Evolutionary conservation across 2,329 filamentous ascomycete genomes (phyloP).

Genomic region (Trichoderma koningiopsis): DNA sequence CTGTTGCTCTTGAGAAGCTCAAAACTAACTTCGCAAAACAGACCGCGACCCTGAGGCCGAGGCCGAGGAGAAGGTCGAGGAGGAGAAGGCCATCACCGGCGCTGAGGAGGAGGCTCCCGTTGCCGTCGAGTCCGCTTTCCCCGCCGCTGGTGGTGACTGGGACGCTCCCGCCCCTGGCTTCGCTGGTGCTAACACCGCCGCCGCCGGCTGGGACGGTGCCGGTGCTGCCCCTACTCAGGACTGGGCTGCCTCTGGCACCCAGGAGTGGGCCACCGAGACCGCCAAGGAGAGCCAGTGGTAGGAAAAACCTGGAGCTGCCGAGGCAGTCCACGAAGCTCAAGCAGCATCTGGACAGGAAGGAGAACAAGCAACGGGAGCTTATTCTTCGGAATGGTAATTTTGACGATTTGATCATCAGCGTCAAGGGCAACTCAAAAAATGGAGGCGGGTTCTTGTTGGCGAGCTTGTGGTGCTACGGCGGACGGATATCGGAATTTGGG

Average conservation of each 20-base stretch:
- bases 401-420: constrained; percentile 15
- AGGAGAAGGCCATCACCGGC: constrained; percentile 84
- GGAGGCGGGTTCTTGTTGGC: constrained; percentile 30
- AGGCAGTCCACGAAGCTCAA: background rate
- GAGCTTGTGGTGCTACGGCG: constrained; percentile 29
- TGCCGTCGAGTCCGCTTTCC: constrained; percentile 79
- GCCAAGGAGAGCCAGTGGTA: constrained; percentile 61
- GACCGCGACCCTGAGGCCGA: constrained; percentile 99
- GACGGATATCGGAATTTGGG: constrained; percentile 35
- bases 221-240: constrained; percentile 49
- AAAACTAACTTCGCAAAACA: constrained; percentile 32
- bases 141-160: constrained; percentile 73
- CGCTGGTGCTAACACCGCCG: constrained; percentile 55
- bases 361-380: background rate
- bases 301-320: constrained; percentile 26
- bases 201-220: constrained; percentile 60
- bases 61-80: constrained; percentile 95
- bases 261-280: constrained; percentile 67
- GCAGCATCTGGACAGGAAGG: constrained; percentile 7
- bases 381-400: constrained; percentile 27
- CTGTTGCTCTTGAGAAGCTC: background rate
- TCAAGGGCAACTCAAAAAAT: background rate
- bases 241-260: constrained; percentile 66
- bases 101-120: constrained; percentile 81
- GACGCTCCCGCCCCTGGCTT: constrained; percentile 76